Conservation (phyloP, 208 protist species). For the Trypanosoma melophagium region DNA sequence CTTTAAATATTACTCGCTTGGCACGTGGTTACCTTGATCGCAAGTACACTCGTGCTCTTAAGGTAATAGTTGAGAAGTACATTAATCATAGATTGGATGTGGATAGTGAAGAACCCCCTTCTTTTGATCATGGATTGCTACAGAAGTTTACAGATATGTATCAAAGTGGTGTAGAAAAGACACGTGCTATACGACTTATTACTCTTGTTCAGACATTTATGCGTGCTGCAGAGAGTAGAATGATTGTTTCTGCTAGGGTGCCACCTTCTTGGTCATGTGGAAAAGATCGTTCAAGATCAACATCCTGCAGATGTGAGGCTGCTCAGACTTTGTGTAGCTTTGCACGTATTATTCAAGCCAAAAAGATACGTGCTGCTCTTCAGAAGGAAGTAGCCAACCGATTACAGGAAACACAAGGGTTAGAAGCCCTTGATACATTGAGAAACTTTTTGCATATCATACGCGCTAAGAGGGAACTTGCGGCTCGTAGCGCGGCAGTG, state of each 20-base stretch:
- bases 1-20: conserved; percentile 57
- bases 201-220: conserved; percentile 16
- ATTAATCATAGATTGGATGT: conserved; percentile 22
- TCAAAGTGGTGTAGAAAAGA: background rate
- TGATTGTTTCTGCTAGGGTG: background rate
- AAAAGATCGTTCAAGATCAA: background rate
- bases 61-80: conserved; percentile 16
- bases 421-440: background rate
- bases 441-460: conserved; percentile 7
- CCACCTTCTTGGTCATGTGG: no score
- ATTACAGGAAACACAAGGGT: background rate
- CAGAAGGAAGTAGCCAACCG: background rate
- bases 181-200: background rate
- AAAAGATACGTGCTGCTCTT: background rate
- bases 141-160: conserved; percentile 6
- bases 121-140: conserved; percentile 16
- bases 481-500: background rate
- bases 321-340: conserved; percentile 1
- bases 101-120: conserved; percentile 22
- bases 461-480: conserved; percentile 14
- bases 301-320: background rate
- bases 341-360: conserved; percentile 13
- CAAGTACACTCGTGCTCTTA: conserved; percentile 18
- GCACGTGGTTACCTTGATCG: conserved; percentile 57
- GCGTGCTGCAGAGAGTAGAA: conserved; percentile 10